These are phyloP conservation scores for Barnettozyma hawaiiensis DNA, from an alignment of 1,139 yeast species.

Conservation along the genomic window DNA sequence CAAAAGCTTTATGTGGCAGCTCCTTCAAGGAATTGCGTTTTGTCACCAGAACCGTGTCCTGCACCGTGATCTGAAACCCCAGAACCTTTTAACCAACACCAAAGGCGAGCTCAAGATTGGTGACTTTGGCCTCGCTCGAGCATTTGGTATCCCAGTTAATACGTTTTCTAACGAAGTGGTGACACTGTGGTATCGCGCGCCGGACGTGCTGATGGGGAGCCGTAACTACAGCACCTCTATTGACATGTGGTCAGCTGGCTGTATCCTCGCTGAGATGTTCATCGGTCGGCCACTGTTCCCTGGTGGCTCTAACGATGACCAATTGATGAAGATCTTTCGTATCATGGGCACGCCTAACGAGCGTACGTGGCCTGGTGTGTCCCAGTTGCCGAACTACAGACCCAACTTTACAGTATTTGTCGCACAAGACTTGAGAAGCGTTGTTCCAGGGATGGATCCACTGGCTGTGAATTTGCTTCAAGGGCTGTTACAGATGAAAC, in stretches of 20 bases:
- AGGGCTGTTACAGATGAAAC: constrained; percentile 81
- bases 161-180: constrained; percentile 97
- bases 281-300: constrained; percentile 97
- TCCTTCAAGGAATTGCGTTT: constrained; percentile 83
- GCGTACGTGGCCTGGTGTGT: constrained; percentile 92
- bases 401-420: constrained; percentile 71
- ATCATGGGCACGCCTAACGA: constrained; percentile 97
- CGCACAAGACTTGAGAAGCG: constrained; percentile 75
- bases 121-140: constrained; percentile 97
- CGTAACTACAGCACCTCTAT: constrained; percentile 93
- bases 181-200: constrained; percentile 97
- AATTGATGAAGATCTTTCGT: constrained; percentile 79
- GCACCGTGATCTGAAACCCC: constrained; percentile 95
- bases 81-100: constrained; percentile 77
- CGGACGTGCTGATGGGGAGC: constrained; percentile 92
- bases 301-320: constrained; percentile 95
- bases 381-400: constrained; percentile 79
- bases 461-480: constrained; percentile 75
- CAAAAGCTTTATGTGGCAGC: constrained; percentile 88
- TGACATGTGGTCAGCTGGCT: constrained; percentile 98
- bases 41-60: constrained; percentile 94
- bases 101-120: constrained; percentile 92
- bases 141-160: constrained; percentile 96
- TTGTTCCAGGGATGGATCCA: constrained; percentile 75
- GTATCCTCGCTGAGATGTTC: constrained; percentile 96